These are phyloP conservation scores for Zancudomyces culisetae DNA, from an alignment of 371 early-diverging fungal species.

Conservation along the genomic window DNA sequence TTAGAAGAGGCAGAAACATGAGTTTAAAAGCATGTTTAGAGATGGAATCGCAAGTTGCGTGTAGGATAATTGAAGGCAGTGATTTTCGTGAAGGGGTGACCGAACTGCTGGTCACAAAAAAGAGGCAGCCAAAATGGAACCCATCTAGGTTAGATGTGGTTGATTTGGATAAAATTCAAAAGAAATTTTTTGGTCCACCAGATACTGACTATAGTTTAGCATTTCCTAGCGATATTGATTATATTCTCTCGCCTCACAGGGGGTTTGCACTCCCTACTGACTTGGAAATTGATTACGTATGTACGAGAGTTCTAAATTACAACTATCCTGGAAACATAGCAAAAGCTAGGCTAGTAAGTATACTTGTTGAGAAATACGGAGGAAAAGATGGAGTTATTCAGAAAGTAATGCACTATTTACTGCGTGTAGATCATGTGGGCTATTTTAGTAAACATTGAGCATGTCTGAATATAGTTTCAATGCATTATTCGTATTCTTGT, in stretches of 20 bases:
- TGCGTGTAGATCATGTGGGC: no score
- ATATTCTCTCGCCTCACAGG: background rate
- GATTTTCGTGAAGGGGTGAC: conserved; percentile 83
- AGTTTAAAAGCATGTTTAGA: conserved; percentile 59
- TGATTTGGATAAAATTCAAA: background rate
- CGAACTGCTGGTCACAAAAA: conserved; percentile 50
- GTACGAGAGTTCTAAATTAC: no score
- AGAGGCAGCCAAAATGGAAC: conserved; percentile 48
- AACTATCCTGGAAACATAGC: no score
- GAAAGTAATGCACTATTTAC: no score
- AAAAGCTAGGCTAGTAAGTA: no score
- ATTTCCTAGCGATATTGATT: background rate
- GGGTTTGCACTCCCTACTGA: background rate
- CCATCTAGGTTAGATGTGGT: conserved; percentile 29
- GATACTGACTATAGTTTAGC: background rate
- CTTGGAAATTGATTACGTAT: no score
- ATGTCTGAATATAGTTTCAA: no score
- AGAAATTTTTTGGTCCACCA: background rate
- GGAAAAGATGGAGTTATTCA: no score
- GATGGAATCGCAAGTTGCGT: conserved; percentile 68
- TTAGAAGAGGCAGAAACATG: conserved; percentile 47
- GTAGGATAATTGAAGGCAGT: conserved; percentile 45
- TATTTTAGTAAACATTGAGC: no score
- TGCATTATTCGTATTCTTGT: no score
- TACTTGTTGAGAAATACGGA: no score